Base-by-base conservation (phyloP, 257 asterid species). In the Solanum gracilifrons region DNA sequence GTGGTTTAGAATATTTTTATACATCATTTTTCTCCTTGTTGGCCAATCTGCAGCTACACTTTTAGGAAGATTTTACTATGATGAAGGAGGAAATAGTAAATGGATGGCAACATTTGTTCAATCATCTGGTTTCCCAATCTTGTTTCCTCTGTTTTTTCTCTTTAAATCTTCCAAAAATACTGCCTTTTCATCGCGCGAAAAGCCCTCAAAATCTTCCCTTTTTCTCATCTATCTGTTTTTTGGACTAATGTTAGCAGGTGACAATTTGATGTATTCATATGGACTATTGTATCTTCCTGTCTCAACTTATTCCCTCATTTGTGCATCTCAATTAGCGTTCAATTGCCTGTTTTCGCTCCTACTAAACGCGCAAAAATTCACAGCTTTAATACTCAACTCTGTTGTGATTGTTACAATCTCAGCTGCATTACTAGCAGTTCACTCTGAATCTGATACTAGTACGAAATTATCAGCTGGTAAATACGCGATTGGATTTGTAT, bases 91-190 rank as follows among this genome's bases (percentile, higher is more conserved):
- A 9, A 91, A 91, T 86, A 91, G 93, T 84, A 91, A 87, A 87
- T 91, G 93, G 93, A 89, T 89, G 85, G 91, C 91, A 12, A 91
- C 93, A n/a, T 74, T 91, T 12, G 92, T 91, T 33, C 91, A 88
- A 73, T 85, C 92, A 27, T 75, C 90, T 32, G 93, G 91, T 72
- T 91, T 91, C 68, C 93, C 92, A 1, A 6, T 88, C 35, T n/a
- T 91, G 12, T 12, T 89, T 43, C 93, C 92, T 12, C 86, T 90
- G 27, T n/a, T 87, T 9, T 85, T 89, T 83, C 33, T 85, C 90
- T 48, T 87, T 8, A 84, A 37, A 35, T 69, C 85, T 25, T 20
- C 88, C 9, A 68, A 32, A 12, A 39, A 15, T 7, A 18, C 41
- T 27, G 12, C 72, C 48, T 77, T 86, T 33, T n/a, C 76, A 46